Evolutionary conservation across 495 filamentous ascomycete genomes (phyloP).

Genomic region (Hypoxylon fuscum): DNA sequence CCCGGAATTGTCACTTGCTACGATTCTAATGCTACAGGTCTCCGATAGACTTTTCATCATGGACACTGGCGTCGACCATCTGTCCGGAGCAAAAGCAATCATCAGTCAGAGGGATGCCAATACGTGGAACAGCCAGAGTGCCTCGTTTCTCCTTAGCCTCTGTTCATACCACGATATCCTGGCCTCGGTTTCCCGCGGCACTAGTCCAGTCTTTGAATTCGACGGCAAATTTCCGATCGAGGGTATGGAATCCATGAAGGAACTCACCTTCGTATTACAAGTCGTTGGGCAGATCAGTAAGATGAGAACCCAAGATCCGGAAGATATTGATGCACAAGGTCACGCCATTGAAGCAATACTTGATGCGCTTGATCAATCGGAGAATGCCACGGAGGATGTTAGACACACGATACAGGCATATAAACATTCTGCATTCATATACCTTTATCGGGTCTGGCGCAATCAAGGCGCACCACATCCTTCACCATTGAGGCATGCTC

Average conservation of each 20-base stretch:
- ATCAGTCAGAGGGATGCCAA: slow-evolving; percentile 24
- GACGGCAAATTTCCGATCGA: slow-evolving; percentile 28
- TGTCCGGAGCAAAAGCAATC: slow-evolving; percentile 41
- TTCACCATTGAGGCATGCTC: slow-evolving; percentile 30
- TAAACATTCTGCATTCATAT: slow-evolving; percentile 43
- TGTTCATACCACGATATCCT: slow-evolving; percentile 43
- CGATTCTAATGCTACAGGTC: slow-evolving; percentile 42
- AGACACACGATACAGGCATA: slow-evolving; percentile 40
- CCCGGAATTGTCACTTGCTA: slow-evolving; percentile 40
- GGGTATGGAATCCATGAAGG: slow-evolving; percentile 36
- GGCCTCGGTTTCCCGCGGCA: slow-evolving; percentile 37
- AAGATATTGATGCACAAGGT: slow-evolving; percentile 21
- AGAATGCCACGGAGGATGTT: slow-evolving; percentile 24
- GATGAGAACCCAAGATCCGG: slow-evolving; percentile 26
- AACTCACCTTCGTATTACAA: slow-evolving; percentile 31
- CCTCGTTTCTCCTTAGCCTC: slow-evolving; percentile 40
- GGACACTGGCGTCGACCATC: slow-evolving; percentile 42
- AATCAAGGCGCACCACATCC: slow-evolving; percentile 38
- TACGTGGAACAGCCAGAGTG: slow-evolving; percentile 26
- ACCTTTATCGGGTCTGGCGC: slow-evolving; percentile 44
- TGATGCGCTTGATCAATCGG: slow-evolving; percentile 19
- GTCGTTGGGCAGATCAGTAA: slow-evolving; percentile 42
- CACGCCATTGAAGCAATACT: slow-evolving; percentile 23
- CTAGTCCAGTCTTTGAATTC: slow-evolving; percentile 38
- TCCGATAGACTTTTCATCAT: slow-evolving; percentile 43